These are phyloP conservation scores for Anethum foeniculum DNA, from an alignment of 140 eudicot species.

Conservation along the genomic window DNA sequence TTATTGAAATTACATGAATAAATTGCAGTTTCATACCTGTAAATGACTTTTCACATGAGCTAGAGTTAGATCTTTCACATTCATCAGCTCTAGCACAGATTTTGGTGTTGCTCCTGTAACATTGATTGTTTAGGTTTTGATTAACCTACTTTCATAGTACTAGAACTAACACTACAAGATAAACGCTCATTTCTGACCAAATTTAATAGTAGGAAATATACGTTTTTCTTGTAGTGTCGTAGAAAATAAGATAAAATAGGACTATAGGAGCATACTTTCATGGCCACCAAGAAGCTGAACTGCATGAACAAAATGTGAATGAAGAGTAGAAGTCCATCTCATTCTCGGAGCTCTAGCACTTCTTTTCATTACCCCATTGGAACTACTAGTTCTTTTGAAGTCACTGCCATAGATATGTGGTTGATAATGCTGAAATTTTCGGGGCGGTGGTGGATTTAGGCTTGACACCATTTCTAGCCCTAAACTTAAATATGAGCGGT, in stretches of 20 bases:
- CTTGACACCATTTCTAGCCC: slow-evolving; percentile 42
- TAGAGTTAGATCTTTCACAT: slow-evolving; percentile 95
- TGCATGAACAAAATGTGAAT: slow-evolving; percentile 85
- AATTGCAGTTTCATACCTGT: slow-evolving; percentile 41
- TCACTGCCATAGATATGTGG: slow-evolving; percentile 44
- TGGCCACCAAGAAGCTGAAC: slow-evolving; percentile 96
- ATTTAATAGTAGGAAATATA: too few species aligned
- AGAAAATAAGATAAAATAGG: background rate
- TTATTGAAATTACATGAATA: background rate
- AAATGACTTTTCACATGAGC: slow-evolving; percentile 98
- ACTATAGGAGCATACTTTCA: slow-evolving; percentile 45
- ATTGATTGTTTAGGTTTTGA: background rate
- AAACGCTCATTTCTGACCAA: too few species aligned
- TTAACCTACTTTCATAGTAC: too few species aligned
- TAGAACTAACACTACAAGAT: too few species aligned
- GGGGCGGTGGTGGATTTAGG: slow-evolving; percentile 14
- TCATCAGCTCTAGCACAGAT: slow-evolving; percentile 92
- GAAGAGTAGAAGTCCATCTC: slow-evolving; percentile 96
- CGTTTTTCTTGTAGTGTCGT: too few species aligned
- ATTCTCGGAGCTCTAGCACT: slow-evolving; percentile 82
- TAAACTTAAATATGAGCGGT: slow-evolving; percentile 36
- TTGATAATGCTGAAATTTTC: slow-evolving; percentile 22
- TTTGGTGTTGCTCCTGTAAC: slow-evolving; percentile 93
- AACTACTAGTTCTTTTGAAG: slow-evolving; percentile 55
- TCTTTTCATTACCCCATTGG: slow-evolving; percentile 41